Conservation (phyloP, 2,329 filamentous ascomycete species). For the Sporothrix dimorphospora region DNA sequence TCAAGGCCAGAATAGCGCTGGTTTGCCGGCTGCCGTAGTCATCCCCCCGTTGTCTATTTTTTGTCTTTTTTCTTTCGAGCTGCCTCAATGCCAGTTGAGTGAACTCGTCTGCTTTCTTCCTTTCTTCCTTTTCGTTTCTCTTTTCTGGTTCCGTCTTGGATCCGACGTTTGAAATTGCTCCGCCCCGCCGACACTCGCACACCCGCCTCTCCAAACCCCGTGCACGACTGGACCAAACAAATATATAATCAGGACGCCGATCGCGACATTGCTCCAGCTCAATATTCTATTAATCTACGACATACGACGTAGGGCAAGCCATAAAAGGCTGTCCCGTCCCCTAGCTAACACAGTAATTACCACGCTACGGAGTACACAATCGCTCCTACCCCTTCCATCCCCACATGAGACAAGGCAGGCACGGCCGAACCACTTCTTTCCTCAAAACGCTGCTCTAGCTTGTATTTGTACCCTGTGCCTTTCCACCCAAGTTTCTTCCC, state of each 20-base stretch:
- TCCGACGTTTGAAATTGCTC: constrained; percentile 15
- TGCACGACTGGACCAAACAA: constrained; percentile 10
- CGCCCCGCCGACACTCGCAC: constrained; percentile 12
- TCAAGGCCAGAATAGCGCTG: background rate
- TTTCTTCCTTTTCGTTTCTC: background rate
- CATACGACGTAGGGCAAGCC: background rate
- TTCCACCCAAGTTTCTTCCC: background rate
- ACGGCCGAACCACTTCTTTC: constrained; percentile 1
- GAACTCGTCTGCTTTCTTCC: background rate
- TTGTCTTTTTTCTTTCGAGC: background rate
- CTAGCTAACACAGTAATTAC: background rate
- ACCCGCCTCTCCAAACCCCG: background rate
- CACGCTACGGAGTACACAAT: background rate
- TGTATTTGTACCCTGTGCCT: constrained; percentile 6
- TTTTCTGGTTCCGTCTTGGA: constrained; percentile 15
- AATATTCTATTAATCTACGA: background rate
- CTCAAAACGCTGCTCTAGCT: background rate
- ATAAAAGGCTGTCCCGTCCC: constrained; percentile 15
- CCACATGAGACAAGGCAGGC: constrained; percentile 18
- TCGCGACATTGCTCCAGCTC: constrained; percentile 10
- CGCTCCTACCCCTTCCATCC: background rate
- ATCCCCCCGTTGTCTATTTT: background rate
- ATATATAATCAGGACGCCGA: background rate
- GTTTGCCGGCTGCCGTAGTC: background rate
- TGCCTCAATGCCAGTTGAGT: background rate